Evolutionary conservation across 2,329 filamentous ascomycete species (phyloP), one percentile per base, ranked within the genome.

Genomic region (Ophiostoma montium): DNA sequence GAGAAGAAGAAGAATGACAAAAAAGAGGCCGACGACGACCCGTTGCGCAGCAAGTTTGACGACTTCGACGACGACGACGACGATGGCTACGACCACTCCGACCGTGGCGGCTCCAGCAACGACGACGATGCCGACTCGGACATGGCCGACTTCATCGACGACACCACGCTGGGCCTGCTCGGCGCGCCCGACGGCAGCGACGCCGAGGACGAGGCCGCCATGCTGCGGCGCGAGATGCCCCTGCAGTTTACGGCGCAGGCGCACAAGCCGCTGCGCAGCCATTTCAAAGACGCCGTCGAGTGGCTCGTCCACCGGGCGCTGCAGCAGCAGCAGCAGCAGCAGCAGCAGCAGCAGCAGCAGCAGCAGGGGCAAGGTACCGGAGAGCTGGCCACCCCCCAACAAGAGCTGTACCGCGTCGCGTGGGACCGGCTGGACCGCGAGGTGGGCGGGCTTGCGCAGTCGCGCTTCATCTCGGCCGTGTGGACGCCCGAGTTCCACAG

Each of bases 231-330:
- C 3, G 69, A 70, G 3, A 76, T 86, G 2, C 85, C 85, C 0
- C 67, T 89, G 1, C 68, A 83, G 56, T 87, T 86, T 61, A 84
- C 80, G 1, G 65, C 71, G 3, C 72, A 82, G 50, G 73, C 77
- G 0, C 78, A 80, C 53, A 80, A 80, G 56, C 82, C 82, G 46
- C 67, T 81, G 0, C 80, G 79, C 54, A 79, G 86, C 35, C 76
- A 88, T 46, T 90, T 90, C 66, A 76, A 75, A 44, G 78, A 81
- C 57, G 82, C 78, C 0, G 70, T 90, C 2, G 83, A 87, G 60
- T 90, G 84, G 84, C 82, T 89, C 65, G 80, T 90, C 2, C 83
- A 87, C 58, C 84, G 84, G 59, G 81, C 82, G 56, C 71, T 92
- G 46, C 82, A 88, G 23, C 23, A 31, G n/a, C 32, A 15, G 12